Evolutionary conservation across 352 stramenopile species (phyloP), one percentile per base, ranked within the genome.

Genomic region (Phytopythium delawarense): DNA sequence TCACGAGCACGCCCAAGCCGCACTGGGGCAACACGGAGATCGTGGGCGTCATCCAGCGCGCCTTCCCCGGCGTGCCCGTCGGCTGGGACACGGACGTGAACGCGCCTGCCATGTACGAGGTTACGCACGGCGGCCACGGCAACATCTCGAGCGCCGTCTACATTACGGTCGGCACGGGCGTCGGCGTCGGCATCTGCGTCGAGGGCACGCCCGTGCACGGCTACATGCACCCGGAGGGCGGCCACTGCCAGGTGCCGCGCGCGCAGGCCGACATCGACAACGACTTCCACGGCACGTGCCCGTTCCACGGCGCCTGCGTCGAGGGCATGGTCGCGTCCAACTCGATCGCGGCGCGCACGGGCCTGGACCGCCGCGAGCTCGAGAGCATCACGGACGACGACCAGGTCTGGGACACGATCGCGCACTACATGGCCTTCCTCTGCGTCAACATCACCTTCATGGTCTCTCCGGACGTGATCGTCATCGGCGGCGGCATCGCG

Each of bases 81-180:
- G 81, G 80, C 57, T 98, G 99, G 70, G 97, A 99, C 67, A 99
- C 97, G 40, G 97, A 99, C 72, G 97, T 99, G 55, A 99, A 99
- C 79, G 97, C 96, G 20, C 96, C 96, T 0, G 96, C 96, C 15
- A 75, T 98, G 28, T 97, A 97, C 58, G 96, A 99, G 69, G 97
- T 93, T 66, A 75, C 67, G 8, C 78, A 92, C 68, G 80, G 84
- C n/a, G 77, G 81, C 62, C 87, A 96, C 75, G 79, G 83, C 30
- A 65, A 87, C 51, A 79, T 94, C 54, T 71, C 76, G 32, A 94
- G 81, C 66, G 78, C 81, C 46, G 88, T 95, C 42, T 99, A 99
- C 81, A 94, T 99, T 63, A 99, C 96, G 5, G 84, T 98, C 18
- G 96, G 96, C 62, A 99, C 96, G 25, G 96, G 96, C 40, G 85